Conservation (phyloP, 306 rosid species). For the Corylus heterophylla region DNA sequence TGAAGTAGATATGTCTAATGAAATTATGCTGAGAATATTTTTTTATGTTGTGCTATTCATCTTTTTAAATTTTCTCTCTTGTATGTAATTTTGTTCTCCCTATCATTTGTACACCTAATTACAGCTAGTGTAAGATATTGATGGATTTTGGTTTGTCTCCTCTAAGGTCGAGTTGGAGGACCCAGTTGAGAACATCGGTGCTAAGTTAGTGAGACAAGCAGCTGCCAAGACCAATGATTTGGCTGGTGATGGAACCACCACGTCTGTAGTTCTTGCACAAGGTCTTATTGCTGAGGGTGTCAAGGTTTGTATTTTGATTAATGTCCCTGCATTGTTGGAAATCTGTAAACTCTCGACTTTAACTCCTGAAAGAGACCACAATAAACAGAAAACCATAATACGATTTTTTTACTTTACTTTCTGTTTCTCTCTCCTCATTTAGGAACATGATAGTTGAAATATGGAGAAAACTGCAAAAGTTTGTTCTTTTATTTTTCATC, state of each 20-base stretch:
- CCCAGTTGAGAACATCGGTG: slow-evolving; percentile 99
- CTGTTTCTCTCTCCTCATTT: no score
- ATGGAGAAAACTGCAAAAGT: no score
- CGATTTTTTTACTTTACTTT: no score
- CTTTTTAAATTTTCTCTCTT: not conserved
- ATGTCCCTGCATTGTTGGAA: not conserved
- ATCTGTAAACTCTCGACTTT: not conserved
- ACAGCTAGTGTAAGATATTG: not conserved
- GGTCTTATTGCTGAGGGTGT: slow-evolving; percentile 99
- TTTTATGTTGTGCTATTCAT: not conserved
- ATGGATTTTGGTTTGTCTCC: not conserved
- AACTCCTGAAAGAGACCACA: no score
- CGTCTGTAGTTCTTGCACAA: slow-evolving; percentile 98
- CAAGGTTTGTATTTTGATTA: slow-evolving; percentile 43
- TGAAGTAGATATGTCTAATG: not conserved
- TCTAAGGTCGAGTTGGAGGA: slow-evolving; percentile 97
- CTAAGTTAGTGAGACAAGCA: slow-evolving; percentile 97
- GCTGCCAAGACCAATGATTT: slow-evolving; percentile 98
- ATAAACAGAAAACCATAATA: no score
- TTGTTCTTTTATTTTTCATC: not conserved
- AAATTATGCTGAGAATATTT: not conserved
- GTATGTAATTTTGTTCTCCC: not conserved
- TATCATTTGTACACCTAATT: not conserved
- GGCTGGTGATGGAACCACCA: slow-evolving; percentile 99
- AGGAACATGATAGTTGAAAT: no score